phyloP scores from a whole-genome alignment of 2,329 filamentous ascomycete genomes.

The Diaporthe batatas region DNA sequence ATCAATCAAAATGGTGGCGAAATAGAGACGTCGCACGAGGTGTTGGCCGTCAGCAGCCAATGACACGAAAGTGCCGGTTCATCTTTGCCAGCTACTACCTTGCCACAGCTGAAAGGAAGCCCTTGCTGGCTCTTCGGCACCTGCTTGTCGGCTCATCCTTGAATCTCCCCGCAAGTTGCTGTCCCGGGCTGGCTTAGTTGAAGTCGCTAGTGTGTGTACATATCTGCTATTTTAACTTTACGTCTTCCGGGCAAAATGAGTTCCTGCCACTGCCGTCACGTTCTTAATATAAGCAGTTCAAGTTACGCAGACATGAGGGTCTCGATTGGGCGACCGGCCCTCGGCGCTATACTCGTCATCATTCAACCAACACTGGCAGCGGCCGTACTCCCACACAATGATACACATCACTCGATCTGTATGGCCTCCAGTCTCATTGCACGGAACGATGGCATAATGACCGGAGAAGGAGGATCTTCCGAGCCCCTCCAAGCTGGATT shows the following conservation, averaged over 20 bases:
- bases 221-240: background rate
- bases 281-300: background rate
- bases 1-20: background rate
- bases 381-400: background rate
- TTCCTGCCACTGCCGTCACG: background rate
- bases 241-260: background rate
- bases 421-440: background rate
- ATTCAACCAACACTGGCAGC: background rate
- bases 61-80: background rate
- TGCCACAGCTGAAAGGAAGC: background rate
- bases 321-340: background rate
- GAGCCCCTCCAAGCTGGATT: background rate
- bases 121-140: background rate
- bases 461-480: background rate
- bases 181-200: background rate
- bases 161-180: background rate
- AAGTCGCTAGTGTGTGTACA: background rate
- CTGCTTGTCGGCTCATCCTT: background rate
- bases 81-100: background rate
- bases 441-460: background rate
- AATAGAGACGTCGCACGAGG: too few species aligned
- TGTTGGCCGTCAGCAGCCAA: background rate
- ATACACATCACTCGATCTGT: background rate
- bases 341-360: background rate
- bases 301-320: background rate